Percentiles rank a stretch among this genome's conserved stretches.
phyloP scores from a whole-genome alignment of 306 rosid species.

The Mucuna pruriens region DNA sequence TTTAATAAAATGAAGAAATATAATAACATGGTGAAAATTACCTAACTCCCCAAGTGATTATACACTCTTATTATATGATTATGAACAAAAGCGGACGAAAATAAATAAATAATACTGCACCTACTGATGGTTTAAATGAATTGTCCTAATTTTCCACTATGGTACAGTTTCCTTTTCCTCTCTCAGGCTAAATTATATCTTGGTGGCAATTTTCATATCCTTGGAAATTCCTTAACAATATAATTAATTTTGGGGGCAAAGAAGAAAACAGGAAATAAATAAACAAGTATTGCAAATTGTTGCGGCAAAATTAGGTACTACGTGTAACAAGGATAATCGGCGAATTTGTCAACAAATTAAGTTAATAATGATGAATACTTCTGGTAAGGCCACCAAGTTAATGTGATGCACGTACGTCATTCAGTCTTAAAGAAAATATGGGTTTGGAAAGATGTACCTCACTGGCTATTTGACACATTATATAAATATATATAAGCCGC shows the following conservation, averaged over 20 bases:
- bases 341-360: constrained; percentile 25
- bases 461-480: constrained; percentile 16
- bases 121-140: neutral
- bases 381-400: constrained; percentile 29
- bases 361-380: constrained; percentile 31
- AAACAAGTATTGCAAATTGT: neutral
- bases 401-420: constrained; percentile 33
- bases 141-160: neutral
- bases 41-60: too few species aligned
- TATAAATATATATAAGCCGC: constrained; percentile 12
- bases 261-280: neutral
- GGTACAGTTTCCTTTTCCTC: neutral
- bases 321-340: constrained; percentile 30
- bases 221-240: neutral
- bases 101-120: neutral
- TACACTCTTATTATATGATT: too few species aligned
- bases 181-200: neutral
- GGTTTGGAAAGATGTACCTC: constrained; percentile 22
- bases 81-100: neutral
- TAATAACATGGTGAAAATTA: too few species aligned
- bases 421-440: constrained; percentile 24
- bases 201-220: neutral
- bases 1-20: too few species aligned
- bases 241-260: neutral
- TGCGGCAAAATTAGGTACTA: constrained; percentile 30